Evolutionary conservation across 805 yeast genomes (phyloP), one percentile per base, ranked within the genome.

Genomic region (Schwanniomyces yamadae): DNA sequence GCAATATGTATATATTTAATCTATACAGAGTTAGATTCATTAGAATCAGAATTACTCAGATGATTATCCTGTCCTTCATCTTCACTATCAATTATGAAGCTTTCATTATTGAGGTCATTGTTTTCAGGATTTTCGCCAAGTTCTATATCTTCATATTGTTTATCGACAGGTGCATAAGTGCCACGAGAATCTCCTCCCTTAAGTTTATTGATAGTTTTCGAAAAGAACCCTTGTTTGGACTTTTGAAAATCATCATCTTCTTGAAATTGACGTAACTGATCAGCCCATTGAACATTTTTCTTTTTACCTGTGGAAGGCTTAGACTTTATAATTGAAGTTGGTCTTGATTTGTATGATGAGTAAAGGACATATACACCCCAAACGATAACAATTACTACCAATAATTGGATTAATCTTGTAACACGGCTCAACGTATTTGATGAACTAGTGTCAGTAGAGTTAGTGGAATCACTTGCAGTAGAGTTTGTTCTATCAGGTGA

Each of bases 281-380:
- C 73, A 8, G 73, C 73, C 75, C 75, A 69, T 50, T 63, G 73
- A 11, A 69, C 75, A 33, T 67, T 68, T 50, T 69, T 69, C 54
- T 66, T 67, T 34, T 55, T 60, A 1, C 60, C 58, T 10, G 57
- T 36, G 3, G 52, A 33, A 4, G 61, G 41, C 4, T 63, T 49
- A 5, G 66, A 55, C 36, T 63, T 65, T 46, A 69, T 67, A 31
- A 69, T 69, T 4, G 72, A 66, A 7, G 71, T 53, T 11, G 73
- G 71, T 31, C 61, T 46, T 19, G 71, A 54, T 35, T 46, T 54
- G 51, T 64, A 66, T 5, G 66, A 52, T 6, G 60, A 36, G 46
- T 66, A 66, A 27, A 67, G 50, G 11, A 66, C 56, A 42, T 63
- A 66, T 5, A 66, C 31, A 4, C 71, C 72, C 73, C 72, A 68